Conservation (phyloP, 495 filamentous ascomycete genomes). For the Ramalina peruviana region DNA sequence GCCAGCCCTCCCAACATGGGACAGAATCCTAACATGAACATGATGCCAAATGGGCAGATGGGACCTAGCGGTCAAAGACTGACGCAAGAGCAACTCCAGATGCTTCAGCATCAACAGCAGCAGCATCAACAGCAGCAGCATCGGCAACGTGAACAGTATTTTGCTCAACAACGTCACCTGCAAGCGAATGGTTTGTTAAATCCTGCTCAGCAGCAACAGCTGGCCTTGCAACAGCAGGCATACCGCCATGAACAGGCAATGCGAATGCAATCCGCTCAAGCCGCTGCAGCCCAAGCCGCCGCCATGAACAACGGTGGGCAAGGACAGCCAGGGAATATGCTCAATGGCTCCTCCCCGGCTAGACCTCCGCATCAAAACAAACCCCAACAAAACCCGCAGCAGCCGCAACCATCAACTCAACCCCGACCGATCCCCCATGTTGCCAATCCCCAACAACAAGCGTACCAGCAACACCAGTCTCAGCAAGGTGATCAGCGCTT, state of each 20-base stretch:
- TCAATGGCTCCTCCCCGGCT: constrained; percentile 3
- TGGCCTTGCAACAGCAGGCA: constrained; percentile 16
- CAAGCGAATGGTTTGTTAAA: constrained; percentile 25
- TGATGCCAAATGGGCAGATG: constrained; percentile 19
- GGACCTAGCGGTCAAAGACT: constrained; percentile 34
- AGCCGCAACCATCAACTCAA: neutral
- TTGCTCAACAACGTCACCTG: constrained; percentile 23
- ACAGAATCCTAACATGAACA: constrained; percentile 43
- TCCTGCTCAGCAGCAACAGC: constrained; percentile 19
- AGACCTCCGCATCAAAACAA: neutral
- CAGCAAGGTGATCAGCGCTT: constrained; percentile 14
- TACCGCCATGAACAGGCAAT: constrained; percentile 14
- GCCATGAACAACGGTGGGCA: constrained; percentile 3
- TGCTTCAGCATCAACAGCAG: constrained; percentile 17
- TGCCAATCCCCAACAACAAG: constrained; percentile 21
- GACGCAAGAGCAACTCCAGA: constrained; percentile 15
- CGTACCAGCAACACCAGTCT: constrained; percentile 22
- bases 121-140: constrained; percentile 25
- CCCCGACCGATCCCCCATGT: constrained; percentile 1
- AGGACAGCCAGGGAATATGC: neutral
- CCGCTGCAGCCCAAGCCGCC: constrained; percentile 12
- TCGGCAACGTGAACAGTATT: constrained; percentile 24
- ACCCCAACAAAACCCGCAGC: neutral
- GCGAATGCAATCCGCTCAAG: neutral
- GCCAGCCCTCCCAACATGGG: constrained; percentile 53